Conservation (phyloP, 1,284 basidiomycete species). For the Phaffia rhodozyma region DNA sequence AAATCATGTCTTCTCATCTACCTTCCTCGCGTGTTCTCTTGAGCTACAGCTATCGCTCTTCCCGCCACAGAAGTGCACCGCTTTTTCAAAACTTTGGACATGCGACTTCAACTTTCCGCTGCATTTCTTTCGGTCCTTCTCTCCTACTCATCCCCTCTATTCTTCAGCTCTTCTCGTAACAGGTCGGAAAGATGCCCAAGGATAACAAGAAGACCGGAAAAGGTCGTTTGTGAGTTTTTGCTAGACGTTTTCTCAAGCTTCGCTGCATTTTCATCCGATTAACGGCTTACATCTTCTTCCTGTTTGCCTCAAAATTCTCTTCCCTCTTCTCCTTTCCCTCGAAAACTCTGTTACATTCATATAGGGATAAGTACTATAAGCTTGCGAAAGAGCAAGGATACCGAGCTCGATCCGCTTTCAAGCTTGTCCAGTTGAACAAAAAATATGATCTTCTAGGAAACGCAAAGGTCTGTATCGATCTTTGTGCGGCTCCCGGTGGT, state of each 20-base stretch:
- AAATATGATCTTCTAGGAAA: constrained; percentile 88
- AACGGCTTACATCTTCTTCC: not conserved
- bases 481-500: constrained; percentile 97
- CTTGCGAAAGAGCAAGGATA: constrained; percentile 83
- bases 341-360: constrained; percentile 20
- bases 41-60: too few relatives aligned
- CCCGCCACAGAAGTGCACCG: too few relatives aligned
- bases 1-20: too few relatives aligned
- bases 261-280: not conserved
- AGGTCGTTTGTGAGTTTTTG: constrained; percentile 86
- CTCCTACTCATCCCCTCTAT: not conserved
- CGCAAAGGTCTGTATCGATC: constrained; percentile 89
- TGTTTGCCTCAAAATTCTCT: constrained; percentile 1
- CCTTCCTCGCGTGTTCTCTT: too few relatives aligned
- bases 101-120: too few relatives aligned
- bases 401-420: constrained; percentile 98
- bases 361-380: constrained; percentile 38
- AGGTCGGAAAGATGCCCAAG: constrained; percentile 33
- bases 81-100: too few relatives aligned
- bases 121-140: not conserved
- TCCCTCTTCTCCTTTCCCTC: not conserved
- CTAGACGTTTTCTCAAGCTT: constrained; percentile 68
- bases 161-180: not conserved
- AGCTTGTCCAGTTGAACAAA: constrained; percentile 97
- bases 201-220: constrained; percentile 49